phyloP scores from a whole-genome alignment of 306 rosid species.

The Lathyrus oleraceus region DNA sequence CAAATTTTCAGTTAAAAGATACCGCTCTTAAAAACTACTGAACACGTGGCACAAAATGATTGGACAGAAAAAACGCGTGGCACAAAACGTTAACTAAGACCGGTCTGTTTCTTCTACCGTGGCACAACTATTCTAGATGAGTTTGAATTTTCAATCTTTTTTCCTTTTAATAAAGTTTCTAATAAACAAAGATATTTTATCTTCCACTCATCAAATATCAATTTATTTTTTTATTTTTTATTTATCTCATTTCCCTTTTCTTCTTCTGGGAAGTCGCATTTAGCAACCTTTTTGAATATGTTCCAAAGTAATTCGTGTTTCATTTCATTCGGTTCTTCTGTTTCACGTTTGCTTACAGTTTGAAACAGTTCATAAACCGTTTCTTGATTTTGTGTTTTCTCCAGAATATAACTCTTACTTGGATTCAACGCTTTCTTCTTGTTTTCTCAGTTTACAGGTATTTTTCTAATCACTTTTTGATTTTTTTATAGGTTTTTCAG shows the following conservation, averaged over 20 bases:
- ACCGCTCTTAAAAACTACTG: no score
- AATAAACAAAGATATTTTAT: not conserved
- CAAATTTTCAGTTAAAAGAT: not conserved
- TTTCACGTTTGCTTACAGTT: not conserved
- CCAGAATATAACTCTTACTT: slow-evolving; percentile 14
- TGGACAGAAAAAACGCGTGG: not conserved
- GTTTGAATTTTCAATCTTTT: not conserved
- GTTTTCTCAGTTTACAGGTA: slow-evolving; percentile 36
- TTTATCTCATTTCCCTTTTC: not conserved
- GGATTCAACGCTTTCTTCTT: slow-evolving; percentile 41
- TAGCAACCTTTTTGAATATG: slow-evolving; percentile 27
- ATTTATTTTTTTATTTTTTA: not conserved
- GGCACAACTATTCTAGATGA: slow-evolving; percentile 23
- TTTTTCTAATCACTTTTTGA: slow-evolving; percentile 11
- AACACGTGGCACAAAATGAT: no score
- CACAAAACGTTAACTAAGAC: not conserved
- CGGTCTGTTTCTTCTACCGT: not conserved
- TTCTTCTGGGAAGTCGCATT: slow-evolving; percentile 3
- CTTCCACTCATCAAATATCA: not conserved
- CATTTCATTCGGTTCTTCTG: slow-evolving; percentile 2
- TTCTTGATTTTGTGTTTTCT: slow-evolving; percentile 5
- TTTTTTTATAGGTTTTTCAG: not conserved
- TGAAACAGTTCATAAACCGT: not conserved
- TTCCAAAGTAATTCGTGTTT: not conserved
- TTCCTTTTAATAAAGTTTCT: not conserved